Percentiles rank a stretch among this genome's conserved stretches.
Conservation (phyloP, 192 early-diverging fungal species). For the Linnemannia elongata region DNA sequence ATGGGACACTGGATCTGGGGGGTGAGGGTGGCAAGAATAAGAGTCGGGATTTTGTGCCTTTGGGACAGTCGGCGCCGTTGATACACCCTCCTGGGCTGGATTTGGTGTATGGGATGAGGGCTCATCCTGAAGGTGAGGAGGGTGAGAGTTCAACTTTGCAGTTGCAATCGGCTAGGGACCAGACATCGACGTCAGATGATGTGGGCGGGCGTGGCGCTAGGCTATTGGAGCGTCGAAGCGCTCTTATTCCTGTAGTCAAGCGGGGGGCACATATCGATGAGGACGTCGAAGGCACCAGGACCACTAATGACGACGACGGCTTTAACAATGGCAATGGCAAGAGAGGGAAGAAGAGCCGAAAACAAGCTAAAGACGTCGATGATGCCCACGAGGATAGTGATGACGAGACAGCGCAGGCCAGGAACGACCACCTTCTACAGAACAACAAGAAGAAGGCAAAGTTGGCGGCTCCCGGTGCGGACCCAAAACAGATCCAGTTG, state of each 20-base stretch:
- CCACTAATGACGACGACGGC: background rate
- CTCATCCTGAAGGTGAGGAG: background rate
- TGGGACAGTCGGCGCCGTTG: background rate
- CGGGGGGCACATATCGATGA: background rate
- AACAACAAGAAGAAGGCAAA: background rate
- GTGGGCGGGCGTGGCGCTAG: background rate
- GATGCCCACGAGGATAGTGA: background rate
- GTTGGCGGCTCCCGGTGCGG: background rate
- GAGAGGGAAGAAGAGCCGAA: background rate
- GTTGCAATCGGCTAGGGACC: background rate
- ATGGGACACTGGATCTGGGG: conserved; percentile 16
- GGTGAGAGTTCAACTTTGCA: background rate
- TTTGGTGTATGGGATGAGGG: conserved; percentile 42
- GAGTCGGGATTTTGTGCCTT: background rate
- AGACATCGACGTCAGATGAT: background rate
- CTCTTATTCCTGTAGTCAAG: background rate
- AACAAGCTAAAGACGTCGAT: background rate
- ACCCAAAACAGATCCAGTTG: background rate
- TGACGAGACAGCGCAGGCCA: background rate
- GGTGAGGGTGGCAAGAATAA: background rate
- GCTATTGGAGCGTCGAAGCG: background rate
- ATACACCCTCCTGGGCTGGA: conserved; percentile 12
- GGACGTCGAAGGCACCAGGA: background rate
- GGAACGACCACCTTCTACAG: conserved; percentile 10
- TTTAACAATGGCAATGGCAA: background rate